Percentiles rank a stretch among this genome's conserved stretches.
Conservation (phyloP, 345 rosid genomes). For the Arabidopsis suecica region DNA sequence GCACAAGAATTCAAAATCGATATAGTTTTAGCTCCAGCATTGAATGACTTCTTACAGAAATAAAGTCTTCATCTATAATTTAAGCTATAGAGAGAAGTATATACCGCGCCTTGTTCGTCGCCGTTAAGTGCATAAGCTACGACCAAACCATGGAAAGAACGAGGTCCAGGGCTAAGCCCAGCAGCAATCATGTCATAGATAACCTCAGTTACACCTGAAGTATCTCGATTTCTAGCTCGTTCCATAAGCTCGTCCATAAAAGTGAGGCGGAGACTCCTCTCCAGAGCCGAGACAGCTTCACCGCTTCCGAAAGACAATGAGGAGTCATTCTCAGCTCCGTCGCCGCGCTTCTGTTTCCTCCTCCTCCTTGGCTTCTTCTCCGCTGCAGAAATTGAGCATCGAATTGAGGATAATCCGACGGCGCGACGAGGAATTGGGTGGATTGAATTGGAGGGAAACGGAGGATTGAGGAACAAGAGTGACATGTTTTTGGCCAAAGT, state of each 20-base stretch:
- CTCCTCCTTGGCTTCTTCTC: constrained; percentile 50
- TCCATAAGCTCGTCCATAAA: constrained; percentile 97
- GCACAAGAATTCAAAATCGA: neutral
- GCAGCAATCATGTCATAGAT: constrained; percentile 97
- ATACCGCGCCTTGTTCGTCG: constrained; percentile 91
- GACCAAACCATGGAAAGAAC: constrained; percentile 91
- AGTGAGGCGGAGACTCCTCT: constrained; percentile 77
- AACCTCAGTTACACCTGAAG: constrained; percentile 70
- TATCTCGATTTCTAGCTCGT: constrained; percentile 74
- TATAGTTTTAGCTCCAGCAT: neutral
- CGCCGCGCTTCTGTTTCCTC: constrained; percentile 45
- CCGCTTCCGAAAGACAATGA: constrained; percentile 22
- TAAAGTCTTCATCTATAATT: neutral
- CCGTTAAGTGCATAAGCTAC: constrained; percentile 71
- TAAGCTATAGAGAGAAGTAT: neutral
- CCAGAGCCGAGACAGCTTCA: constrained; percentile 53
- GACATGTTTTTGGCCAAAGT: constrained; percentile 36
- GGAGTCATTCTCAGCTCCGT: constrained; percentile 33
- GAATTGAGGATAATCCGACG: constrained; percentile 20
- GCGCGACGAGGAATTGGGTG: constrained; percentile 41
- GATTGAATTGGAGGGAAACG: constrained; percentile 46
- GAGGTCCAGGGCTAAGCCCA: constrained; percentile 88
- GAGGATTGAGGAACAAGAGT: constrained; percentile 43
- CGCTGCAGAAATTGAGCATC: constrained; percentile 45
- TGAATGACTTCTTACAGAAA: neutral